Percentiles rank a stretch among this genome's conserved stretches.
Conservation (phyloP, 257 asterid species). For the Petrea volubilis region DNA sequence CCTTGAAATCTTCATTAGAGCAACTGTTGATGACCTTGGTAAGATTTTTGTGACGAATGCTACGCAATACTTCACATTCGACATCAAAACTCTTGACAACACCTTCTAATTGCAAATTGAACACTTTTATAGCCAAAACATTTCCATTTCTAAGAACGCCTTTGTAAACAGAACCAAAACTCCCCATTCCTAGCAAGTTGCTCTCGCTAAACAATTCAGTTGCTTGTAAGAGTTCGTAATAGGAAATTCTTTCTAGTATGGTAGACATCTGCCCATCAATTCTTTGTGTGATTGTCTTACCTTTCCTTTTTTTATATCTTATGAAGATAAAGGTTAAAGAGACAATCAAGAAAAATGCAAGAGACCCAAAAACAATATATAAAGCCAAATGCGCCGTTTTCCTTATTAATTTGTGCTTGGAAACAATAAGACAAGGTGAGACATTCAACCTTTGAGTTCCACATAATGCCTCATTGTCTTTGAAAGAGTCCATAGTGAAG, state of each 20-base stretch:
- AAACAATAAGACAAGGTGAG: too few species aligned
- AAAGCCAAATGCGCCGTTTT: too few species aligned
- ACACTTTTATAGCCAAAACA: too few species aligned
- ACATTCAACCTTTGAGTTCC: too few species aligned
- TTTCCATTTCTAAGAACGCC: too few species aligned
- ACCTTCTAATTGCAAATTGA: slow-evolving; percentile 17
- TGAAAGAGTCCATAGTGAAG: slow-evolving; percentile 20
- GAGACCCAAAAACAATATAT: slow-evolving; percentile 17
- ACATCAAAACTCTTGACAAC: slow-evolving; percentile 24
- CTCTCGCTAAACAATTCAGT: slow-evolving; percentile 21
- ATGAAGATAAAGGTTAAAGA: too few species aligned
- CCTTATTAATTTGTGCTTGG: too few species aligned
- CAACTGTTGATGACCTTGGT: slow-evolving; percentile 31
- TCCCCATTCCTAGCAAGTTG: slow-evolving; percentile 32
- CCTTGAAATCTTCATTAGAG: slow-evolving; percentile 33
- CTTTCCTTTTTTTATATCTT: slow-evolving; percentile 7
- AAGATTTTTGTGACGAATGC: too few species aligned
- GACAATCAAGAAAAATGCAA: background rate
- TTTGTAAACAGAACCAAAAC: too few species aligned
- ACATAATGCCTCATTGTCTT: slow-evolving; percentile 15
- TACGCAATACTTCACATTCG: slow-evolving; percentile 31
- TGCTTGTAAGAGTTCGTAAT: slow-evolving; percentile 24
- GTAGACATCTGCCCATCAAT: background rate
- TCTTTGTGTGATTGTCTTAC: background rate
- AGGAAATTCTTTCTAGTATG: too few species aligned